Conservation (phyloP, 352 stramenopile species). For the Globisporangium megalacanthum region DNA sequence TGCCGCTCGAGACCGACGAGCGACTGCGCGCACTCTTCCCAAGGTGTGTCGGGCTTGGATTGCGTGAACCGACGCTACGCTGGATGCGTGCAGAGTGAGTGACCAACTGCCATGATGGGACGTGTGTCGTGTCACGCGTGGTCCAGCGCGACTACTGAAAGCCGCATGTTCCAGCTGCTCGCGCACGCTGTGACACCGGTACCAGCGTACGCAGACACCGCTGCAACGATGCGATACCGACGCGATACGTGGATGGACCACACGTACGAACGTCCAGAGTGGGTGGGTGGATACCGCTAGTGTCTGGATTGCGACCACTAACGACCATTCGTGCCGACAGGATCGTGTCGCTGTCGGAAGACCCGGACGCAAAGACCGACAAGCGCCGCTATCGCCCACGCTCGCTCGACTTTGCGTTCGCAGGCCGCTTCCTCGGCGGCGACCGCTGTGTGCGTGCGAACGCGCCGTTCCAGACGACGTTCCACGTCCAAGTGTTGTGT, state of each 20-base stretch:
- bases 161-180: constrained; percentile 68
- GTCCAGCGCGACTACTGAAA: constrained; percentile 39
- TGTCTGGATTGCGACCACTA: neutral
- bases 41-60: constrained; percentile 19
- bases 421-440: constrained; percentile 40
- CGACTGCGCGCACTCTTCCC: constrained; percentile 39
- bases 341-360: constrained; percentile 25
- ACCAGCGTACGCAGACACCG: constrained; percentile 54
- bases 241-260: constrained; percentile 40
- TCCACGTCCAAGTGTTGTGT: constrained; percentile 57
- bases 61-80: neutral
- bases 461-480: constrained; percentile 47
- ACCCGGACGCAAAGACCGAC: neutral
- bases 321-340: constrained; percentile 7
- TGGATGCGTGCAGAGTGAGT: neutral
- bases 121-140: neutral
- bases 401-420: constrained; percentile 43
- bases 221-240: constrained; percentile 31
- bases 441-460: constrained; percentile 70
- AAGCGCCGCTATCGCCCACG: constrained; percentile 3
- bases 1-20: constrained; percentile 28
- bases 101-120: neutral
- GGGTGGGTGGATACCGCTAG: constrained; percentile 4
- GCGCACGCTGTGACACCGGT: constrained; percentile 58
- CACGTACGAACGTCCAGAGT: constrained; percentile 23